Evolutionary conservation across 2,329 filamentous ascomycete species (phyloP).

Genomic region (Hysterium pulicare): DNA sequence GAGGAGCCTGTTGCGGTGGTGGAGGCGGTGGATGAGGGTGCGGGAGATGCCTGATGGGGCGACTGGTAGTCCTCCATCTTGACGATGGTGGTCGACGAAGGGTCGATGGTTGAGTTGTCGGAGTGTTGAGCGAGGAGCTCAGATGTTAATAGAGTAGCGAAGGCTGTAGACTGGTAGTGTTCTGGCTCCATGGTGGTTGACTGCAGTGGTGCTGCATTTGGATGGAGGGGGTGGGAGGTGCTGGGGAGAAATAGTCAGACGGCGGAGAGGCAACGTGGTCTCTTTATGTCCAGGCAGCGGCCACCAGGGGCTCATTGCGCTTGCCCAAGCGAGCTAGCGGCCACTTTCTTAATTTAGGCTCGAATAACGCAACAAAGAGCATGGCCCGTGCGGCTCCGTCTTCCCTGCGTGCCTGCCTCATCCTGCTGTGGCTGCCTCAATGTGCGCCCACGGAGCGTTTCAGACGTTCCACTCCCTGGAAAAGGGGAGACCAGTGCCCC

Average conservation of each 20-base stretch:
- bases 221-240: constrained; percentile 23
- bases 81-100: constrained; percentile 33
- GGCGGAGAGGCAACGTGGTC: constrained; percentile 30
- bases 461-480: no score
- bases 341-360: constrained; percentile 19
- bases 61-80: constrained; percentile 42
- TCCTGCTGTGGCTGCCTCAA: no score
- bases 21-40: constrained; percentile 19
- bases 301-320: constrained; percentile 13
- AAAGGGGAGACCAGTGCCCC: no score
- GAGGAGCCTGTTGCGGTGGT: constrained; percentile 15
- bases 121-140: constrained; percentile 13
- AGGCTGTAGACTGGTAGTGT: constrained; percentile 14
- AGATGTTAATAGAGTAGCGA: constrained; percentile 9
- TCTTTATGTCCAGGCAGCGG: constrained; percentile 33
- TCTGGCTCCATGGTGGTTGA: constrained; percentile 29
- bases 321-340: constrained; percentile 13
- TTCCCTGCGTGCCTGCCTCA: no score
- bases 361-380: constrained; percentile 16
- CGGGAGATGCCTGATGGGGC: constrained; percentile 18
- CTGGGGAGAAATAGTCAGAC: constrained; percentile 23
- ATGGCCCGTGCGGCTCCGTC: no score
- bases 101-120: constrained; percentile 18
- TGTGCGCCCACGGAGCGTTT: no score
- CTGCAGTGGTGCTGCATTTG: constrained; percentile 24